A percentile compares a stretch with the other conserved stretches of the same genome.
phyloP scores from a whole-genome alignment of 805 yeast species.

The Barnettozyma botsteinii region DNA sequence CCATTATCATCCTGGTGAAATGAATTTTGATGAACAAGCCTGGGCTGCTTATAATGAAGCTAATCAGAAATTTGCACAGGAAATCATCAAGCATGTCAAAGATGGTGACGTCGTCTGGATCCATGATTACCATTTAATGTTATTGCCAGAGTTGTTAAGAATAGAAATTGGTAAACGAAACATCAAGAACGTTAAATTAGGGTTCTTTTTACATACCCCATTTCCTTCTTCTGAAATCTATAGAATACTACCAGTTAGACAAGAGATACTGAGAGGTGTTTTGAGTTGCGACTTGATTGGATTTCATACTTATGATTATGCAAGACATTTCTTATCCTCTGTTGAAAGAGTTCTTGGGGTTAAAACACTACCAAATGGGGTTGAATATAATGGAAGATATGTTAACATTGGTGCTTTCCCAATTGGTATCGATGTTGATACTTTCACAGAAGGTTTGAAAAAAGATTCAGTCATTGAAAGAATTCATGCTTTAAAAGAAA shows the following conservation, averaged over 20 bases:
- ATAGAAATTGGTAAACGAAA: slow-evolving; percentile 44
- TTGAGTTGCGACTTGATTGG: slow-evolving; percentile 93
- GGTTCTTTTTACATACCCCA: slow-evolving; percentile 95
- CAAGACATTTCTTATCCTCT: slow-evolving; percentile 88
- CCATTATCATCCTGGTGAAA: slow-evolving; percentile 98
- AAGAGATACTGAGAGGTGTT: slow-evolving; percentile 87
- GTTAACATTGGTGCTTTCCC: slow-evolving; percentile 96
- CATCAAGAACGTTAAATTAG: slow-evolving; percentile 61
- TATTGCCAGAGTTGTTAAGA: slow-evolving; percentile 83
- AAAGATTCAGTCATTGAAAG: slow-evolving; percentile 58
- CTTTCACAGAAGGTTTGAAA: slow-evolving; percentile 74
- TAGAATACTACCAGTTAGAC: slow-evolving; percentile 90
- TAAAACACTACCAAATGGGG: slow-evolving; percentile 86
- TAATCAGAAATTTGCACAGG: slow-evolving; percentile 72
- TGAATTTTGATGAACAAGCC: slow-evolving; percentile 94
- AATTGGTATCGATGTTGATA: slow-evolving; percentile 96
- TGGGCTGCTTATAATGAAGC: slow-evolving; percentile 98
- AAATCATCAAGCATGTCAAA: slow-evolving; percentile 59
- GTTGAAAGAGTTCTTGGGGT: slow-evolving; percentile 80
- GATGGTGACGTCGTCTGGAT: slow-evolving; percentile 95
- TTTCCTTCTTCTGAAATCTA: slow-evolving; percentile 97
- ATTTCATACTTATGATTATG: slow-evolving; percentile 98
- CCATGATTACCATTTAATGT: slow-evolving; percentile 96
- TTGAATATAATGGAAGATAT: slow-evolving; percentile 66
- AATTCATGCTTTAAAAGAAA: slow-evolving; percentile 54